A percentile compares a stretch with the other conserved stretches of the same genome.
phyloP scores from a whole-genome alignment of 305 asterid species.

The Plantago lanceolata region DNA sequence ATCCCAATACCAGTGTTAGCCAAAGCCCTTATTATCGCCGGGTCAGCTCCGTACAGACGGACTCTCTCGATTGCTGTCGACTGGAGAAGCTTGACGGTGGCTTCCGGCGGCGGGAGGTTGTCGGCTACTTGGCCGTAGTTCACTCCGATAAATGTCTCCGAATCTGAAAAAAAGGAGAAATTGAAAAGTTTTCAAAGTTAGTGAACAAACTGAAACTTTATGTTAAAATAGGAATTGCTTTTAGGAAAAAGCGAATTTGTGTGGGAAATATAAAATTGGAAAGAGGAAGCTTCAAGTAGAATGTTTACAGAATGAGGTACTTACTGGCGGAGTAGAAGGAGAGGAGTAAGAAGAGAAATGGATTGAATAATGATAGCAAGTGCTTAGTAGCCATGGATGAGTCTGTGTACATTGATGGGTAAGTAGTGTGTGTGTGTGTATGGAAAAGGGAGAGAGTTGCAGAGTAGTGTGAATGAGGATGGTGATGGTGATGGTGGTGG shows the following conservation, averaged over 20 bases:
- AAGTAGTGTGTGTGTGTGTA: not conserved
- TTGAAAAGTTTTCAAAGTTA: not conserved
- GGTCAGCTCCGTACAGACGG: conserved; percentile 87
- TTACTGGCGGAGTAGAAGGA: conserved; percentile 36
- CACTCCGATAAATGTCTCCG: conserved; percentile 77
- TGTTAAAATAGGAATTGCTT: not conserved
- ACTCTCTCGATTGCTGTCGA: conserved; percentile 79
- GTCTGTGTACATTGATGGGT: not conserved
- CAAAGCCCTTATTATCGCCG: conserved; percentile 68
- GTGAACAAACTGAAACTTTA: not conserved
- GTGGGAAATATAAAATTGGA: not conserved
- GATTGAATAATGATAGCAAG: conserved; percentile 14
- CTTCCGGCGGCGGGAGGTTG: conserved; percentile 80
- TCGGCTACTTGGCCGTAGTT: conserved; percentile 87
- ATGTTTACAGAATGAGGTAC: conserved; percentile 5
- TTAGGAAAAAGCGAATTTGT: not conserved
- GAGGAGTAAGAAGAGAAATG: conserved; percentile 22
- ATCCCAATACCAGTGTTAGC: conserved; percentile 72
- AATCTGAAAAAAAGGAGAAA: conserved; percentile 32
- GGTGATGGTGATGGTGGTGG: conserved; percentile 5
- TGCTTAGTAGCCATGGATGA: conserved; percentile 28
- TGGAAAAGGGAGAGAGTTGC: not conserved
- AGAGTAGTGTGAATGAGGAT: too few relatives aligned
- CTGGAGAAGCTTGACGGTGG: conserved; percentile 69
- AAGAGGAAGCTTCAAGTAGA: not conserved